phyloP scores from a whole-genome alignment of 495 filamentous ascomycete genomes.

The Neurospora hispaniola region DNA sequence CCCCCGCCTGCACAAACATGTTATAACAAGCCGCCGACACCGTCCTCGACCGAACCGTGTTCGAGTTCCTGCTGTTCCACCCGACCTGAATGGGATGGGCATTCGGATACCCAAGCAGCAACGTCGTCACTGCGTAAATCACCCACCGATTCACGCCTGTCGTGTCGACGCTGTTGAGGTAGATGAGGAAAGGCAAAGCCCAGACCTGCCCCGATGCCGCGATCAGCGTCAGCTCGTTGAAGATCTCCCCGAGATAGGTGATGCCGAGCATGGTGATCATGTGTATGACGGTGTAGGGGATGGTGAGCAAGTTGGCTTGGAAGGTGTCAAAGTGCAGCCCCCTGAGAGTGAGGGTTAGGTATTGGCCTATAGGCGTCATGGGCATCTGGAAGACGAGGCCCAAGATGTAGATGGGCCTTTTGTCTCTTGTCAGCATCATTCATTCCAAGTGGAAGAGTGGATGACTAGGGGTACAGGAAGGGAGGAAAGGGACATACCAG shows the following conservation, averaged over 20 bases:
- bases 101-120: constrained; percentile 48
- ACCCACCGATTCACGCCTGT: constrained; percentile 40
- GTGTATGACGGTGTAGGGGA: constrained; percentile 28
- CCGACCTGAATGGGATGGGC: constrained; percentile 54
- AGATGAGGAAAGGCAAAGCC: constrained; percentile 47
- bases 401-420: constrained; percentile 54
- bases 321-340: constrained; percentile 60
- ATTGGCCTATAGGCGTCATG: constrained; percentile 42
- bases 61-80: constrained; percentile 52
- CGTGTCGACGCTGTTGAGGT: constrained; percentile 37
- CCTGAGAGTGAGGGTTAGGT: constrained; percentile 52
- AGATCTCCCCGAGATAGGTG: constrained; percentile 40
- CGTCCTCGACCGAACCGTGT: constrained; percentile 44
- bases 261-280: constrained; percentile 36
- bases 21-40: constrained; percentile 50
- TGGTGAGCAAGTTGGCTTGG: constrained; percentile 45
- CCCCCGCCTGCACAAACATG: constrained; percentile 58
- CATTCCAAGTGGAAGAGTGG: not conserved
- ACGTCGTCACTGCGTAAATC: constrained; percentile 44
- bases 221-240: constrained; percentile 38
- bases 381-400: constrained; percentile 56
- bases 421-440: not conserved
- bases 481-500: constrained; percentile 32
- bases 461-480: no score
- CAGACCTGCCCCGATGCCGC: constrained; percentile 41